Evolutionary conservation across 2,329 filamentous ascomycete species (phyloP).

Genomic region (Byssoonygena ceratinophila): DNA sequence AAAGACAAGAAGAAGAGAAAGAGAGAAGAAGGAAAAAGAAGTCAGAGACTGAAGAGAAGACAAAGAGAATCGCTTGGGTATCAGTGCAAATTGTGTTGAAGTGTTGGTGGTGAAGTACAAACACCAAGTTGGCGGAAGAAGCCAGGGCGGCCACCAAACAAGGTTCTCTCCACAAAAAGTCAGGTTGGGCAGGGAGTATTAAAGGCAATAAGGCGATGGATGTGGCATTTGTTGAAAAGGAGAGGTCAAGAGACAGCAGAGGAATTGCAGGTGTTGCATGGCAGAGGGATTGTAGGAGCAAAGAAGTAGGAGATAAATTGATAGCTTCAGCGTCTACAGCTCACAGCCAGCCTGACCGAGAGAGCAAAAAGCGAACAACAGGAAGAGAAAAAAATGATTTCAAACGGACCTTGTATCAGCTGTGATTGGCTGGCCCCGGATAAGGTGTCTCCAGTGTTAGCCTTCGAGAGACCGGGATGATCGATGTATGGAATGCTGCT

Average conservation of each 20-base stretch:
- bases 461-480: background rate
- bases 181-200: background rate
- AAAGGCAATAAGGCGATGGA: background rate
- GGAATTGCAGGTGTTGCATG: background rate
- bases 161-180: background rate
- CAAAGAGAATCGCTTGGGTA: background rate
- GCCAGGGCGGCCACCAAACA: background rate
- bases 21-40: background rate
- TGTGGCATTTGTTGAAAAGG: too few relatives aligned
- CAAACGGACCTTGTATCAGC: background rate
- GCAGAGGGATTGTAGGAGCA: background rate
- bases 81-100: background rate
- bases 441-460: conserved; percentile 1
- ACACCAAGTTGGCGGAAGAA: background rate
- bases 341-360: too few relatives aligned
- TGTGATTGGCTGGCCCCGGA: conserved; percentile 6
- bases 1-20: background rate
- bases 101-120: background rate
- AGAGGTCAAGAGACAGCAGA: too few relatives aligned
- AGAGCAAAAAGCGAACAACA: background rate
- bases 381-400: background rate
- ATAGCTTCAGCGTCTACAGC: background rate
- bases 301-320: background rate
- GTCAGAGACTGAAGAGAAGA: background rate
- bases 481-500: background rate